Percentiles rank a stretch among this genome's conserved stretches.
phyloP scores from a whole-genome alignment of 495 filamentous ascomycete genomes.

The Talaromyces liani region DNA sequence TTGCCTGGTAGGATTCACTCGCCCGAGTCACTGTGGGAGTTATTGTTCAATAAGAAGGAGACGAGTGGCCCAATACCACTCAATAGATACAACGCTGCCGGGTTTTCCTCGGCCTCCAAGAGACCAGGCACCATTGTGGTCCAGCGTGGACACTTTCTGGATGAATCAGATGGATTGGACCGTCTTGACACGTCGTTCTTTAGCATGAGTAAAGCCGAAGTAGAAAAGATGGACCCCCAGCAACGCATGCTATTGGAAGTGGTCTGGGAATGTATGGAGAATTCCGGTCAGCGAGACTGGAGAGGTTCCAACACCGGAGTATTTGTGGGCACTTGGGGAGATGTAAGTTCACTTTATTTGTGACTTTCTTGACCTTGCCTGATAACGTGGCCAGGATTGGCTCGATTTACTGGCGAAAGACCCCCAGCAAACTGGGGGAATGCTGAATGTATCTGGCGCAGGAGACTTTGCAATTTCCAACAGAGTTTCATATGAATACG shows the following conservation, averaged over 20 bases:
- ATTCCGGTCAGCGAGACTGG: no score
- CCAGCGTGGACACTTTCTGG: conserved; percentile 28
- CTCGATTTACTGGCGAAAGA: conserved; percentile 15
- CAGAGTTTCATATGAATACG: conserved; percentile 20
- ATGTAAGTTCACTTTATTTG: no score
- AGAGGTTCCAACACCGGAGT: no score
- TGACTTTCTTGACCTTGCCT: no score
- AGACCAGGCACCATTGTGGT: no score
- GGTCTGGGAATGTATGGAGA: conserved; percentile 18
- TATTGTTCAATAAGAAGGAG: no score
- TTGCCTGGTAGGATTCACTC: no score
- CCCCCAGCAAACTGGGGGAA: conserved; percentile 6
- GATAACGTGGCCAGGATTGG: conserved; percentile 19
- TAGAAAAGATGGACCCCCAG: conserved; percentile 17
- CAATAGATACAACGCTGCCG: no score
- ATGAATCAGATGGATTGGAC: conserved; percentile 21
- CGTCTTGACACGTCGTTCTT: conserved; percentile 39
- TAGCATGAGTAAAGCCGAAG: conserved; percentile 22
- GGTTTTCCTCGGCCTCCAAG: no score
- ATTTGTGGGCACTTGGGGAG: no score
- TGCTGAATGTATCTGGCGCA: conserved; percentile 8
- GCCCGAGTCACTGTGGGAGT: no score
- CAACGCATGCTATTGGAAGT: conserved; percentile 21
- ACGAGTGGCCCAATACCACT: no score
- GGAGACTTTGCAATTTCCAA: conserved; percentile 27